Evolutionary conservation across 2,329 filamentous ascomycete genomes (phyloP).

Genomic region (Lizonia empirigonia): DNA sequence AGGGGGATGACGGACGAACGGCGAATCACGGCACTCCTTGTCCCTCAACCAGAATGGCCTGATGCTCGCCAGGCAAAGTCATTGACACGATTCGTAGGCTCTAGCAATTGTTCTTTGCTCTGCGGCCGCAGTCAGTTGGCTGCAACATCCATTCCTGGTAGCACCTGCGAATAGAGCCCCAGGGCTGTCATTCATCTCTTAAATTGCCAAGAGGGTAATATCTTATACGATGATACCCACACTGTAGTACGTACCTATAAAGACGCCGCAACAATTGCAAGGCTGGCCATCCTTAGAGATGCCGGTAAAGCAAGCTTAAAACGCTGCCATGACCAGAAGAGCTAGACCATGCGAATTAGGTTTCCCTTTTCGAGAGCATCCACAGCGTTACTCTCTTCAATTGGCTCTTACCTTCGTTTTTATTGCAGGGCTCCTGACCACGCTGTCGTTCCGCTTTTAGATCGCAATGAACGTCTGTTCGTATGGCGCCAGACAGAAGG

Average conservation of each 20-base stretch:
- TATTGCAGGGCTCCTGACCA: conserved; percentile 29
- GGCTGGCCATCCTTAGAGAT: conserved; percentile 25
- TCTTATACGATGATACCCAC: conserved; percentile 1
- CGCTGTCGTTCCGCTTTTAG: conserved; percentile 43
- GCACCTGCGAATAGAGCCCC: background rate
- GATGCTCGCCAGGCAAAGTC: conserved; percentile 17
- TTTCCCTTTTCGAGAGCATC: conserved; percentile 32
- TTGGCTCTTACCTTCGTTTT: conserved; percentile 31
- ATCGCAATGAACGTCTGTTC: conserved; percentile 30
- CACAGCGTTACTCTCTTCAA: conserved; percentile 20
- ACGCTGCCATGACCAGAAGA: conserved; percentile 25
- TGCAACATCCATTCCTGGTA: background rate
- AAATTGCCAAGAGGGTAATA: background rate
- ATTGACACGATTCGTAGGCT: conserved; percentile 1
- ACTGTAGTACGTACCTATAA: too few species aligned
- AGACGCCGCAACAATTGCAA: conserved; percentile 12
- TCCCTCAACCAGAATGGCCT: conserved; percentile 16
- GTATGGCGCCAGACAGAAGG: conserved; percentile 35
- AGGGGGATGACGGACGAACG: conserved; percentile 27
- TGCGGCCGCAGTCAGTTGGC: background rate
- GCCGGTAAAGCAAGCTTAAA: conserved; percentile 30
- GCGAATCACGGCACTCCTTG: conserved; percentile 31
- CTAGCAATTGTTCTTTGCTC: background rate
- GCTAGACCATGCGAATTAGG: conserved; percentile 29
- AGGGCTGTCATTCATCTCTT: conserved; percentile 2